Conservation (phyloP, 306 rosid genomes). For the cucumber (Cucumis sativus) region Cucumber_9930_V3 NC_026657.2:10442501-10443000, state of each 20-base stretch:
- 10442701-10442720: slow-evolving; percentile 13
- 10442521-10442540: slow-evolving; percentile 47
- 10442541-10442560: slow-evolving; percentile 31
- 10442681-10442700: slow-evolving; percentile 9
- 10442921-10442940: background rate
- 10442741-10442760: slow-evolving; percentile 38
- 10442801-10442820: background rate
- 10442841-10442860: background rate
- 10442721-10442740: slow-evolving; percentile 7
- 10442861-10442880: background rate
- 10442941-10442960: background rate
- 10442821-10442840: background rate
- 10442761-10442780: slow-evolving; percentile 48
- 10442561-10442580: slow-evolving; percentile 13
- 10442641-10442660: slow-evolving; percentile 1
- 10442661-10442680: slow-evolving; percentile 10
- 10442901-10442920: background rate
- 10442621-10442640: background rate
- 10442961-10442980: background rate
- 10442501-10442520: slow-evolving; percentile 26
- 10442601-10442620: slow-evolving; percentile 7
- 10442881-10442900: background rate
- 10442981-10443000: background rate
- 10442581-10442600: slow-evolving; percentile 21
- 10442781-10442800: slow-evolving; percentile 31